phyloP scores from a whole-genome alignment of 2,329 filamentous ascomycete genomes.

The Cordyceps cateniannulata region DNA sequence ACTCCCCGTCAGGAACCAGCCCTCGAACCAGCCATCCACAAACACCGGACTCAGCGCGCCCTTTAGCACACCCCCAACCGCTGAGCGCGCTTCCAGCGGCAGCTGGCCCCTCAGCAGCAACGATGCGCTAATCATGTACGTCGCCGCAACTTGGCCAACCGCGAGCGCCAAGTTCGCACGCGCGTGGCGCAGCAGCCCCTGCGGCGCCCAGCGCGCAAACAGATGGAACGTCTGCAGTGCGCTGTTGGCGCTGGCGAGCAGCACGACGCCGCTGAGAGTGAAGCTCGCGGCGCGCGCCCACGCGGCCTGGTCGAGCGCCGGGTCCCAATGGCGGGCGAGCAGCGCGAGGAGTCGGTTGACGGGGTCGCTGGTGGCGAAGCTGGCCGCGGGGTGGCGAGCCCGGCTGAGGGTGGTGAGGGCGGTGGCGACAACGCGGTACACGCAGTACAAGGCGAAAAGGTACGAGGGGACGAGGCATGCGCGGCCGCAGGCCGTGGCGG shows the following conservation, averaged over 20 bases:
- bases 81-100: slow-evolving; percentile 68
- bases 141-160: slow-evolving; percentile 73
- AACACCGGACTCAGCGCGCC: slow-evolving; percentile 60
- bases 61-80: slow-evolving; percentile 70
- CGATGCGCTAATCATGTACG: slow-evolving; percentile 77
- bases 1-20: slow-evolving; percentile 71
- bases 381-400: slow-evolving; percentile 29
- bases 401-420: slow-evolving; percentile 61
- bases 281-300: slow-evolving; percentile 86
- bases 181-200: slow-evolving; percentile 63
- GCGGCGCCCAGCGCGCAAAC: slow-evolving; percentile 69
- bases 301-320: slow-evolving; percentile 70
- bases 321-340: slow-evolving; percentile 77
- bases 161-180: slow-evolving; percentile 74
- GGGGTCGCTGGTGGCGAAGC: slow-evolving; percentile 67
- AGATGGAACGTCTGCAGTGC: slow-evolving; percentile 81
- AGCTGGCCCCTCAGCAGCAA: slow-evolving; percentile 72
- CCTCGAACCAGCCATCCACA: slow-evolving; percentile 76
- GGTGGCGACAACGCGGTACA: slow-evolving; percentile 75
- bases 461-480: slow-evolving; percentile 57
- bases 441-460: slow-evolving; percentile 72
- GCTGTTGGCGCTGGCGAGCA: slow-evolving; percentile 73
- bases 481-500: slow-evolving; percentile 60
- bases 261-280: slow-evolving; percentile 73
- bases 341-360: slow-evolving; percentile 78